Conservation (phyloP, 1,139 yeast species). For the Geotrichum carabidarum region DNA sequence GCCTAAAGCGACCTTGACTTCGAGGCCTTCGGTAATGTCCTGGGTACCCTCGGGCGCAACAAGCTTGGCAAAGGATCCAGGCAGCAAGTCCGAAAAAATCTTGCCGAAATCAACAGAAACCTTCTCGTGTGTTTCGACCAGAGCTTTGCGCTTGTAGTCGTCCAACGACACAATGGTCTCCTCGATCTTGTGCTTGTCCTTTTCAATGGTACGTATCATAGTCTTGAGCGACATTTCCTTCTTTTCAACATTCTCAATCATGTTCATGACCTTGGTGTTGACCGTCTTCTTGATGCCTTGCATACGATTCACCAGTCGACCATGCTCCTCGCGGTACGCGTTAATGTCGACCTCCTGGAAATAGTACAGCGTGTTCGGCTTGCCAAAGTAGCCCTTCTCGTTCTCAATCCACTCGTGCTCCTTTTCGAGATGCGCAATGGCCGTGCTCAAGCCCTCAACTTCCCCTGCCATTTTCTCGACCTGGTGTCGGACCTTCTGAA, state of each 20-base stretch:
- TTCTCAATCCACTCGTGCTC: conserved; percentile 75
- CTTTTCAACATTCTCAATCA: conserved; percentile 91
- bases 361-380: conserved; percentile 37
- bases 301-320: conserved; percentile 55
- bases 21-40: conserved; percentile 87
- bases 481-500: conserved; percentile 60
- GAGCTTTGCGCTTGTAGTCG: conserved; percentile 78
- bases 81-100: conserved; percentile 81
- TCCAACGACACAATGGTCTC: conserved; percentile 83
- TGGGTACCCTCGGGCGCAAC: conserved; percentile 65
- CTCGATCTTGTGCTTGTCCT: conserved; percentile 84
- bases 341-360: conserved; percentile 49
- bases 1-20: conserved; percentile 86
- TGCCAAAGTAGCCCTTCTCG: conserved; percentile 44
- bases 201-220: conserved; percentile 84
- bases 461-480: conserved; percentile 53
- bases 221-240: conserved; percentile 71
- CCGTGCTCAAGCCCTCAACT: conserved; percentile 38
- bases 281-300: conserved; percentile 76
- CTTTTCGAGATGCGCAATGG: conserved; percentile 48
- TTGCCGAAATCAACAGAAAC: conserved; percentile 82
- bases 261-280: conserved; percentile 82
- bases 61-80: conserved; percentile 85
- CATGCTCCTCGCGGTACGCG: conserved; percentile 56
- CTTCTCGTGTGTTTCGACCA: conserved; percentile 76